These are phyloP conservation scores for Acacia pycnantha DNA, from an alignment of 331 rosid genomes.

Conservation along the genomic window DNA sequence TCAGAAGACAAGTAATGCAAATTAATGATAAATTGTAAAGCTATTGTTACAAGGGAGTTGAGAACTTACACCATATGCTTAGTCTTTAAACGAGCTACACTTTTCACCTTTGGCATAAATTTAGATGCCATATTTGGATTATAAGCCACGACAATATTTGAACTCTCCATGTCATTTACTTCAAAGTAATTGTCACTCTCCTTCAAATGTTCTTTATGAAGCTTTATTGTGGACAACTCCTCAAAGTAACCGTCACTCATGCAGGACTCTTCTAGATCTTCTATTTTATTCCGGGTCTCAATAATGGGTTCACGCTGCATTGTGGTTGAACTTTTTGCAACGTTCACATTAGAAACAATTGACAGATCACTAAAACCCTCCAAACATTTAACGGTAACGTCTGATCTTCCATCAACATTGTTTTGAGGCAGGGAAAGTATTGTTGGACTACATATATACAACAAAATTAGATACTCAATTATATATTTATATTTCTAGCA, in stretches of 20 bases:
- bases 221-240: constrained; percentile 43
- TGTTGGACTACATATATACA: constrained; percentile 50
- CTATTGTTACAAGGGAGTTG: too few species aligned
- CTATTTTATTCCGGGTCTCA: constrained; percentile 31
- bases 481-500: not conserved
- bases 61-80: too few species aligned
- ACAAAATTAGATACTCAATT: not conserved
- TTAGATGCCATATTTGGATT: constrained; percentile 41
- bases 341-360: not conserved
- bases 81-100: constrained; percentile 12
- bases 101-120: constrained; percentile 61
- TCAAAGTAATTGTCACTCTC: not conserved
- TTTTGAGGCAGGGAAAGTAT: constrained; percentile 50
- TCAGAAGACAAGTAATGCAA: too few species aligned
- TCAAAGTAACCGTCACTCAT: constrained; percentile 19
- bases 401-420: constrained; percentile 25
- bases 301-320: constrained; percentile 62
- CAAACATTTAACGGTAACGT: not conserved
- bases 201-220: constrained; percentile 22
- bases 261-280: constrained; percentile 47
- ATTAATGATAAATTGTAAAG: too few species aligned
- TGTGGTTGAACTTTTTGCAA: not conserved
- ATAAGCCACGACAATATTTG: constrained; percentile 50
- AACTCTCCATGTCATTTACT: constrained; percentile 30
- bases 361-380: not conserved